A percentile compares a stretch with the other conserved stretches of the same genome.
These are phyloP conservation scores for Globisporangium cederbergense DNA, from an alignment of 352 stramenopile species.

Conservation along the genomic window DNA sequence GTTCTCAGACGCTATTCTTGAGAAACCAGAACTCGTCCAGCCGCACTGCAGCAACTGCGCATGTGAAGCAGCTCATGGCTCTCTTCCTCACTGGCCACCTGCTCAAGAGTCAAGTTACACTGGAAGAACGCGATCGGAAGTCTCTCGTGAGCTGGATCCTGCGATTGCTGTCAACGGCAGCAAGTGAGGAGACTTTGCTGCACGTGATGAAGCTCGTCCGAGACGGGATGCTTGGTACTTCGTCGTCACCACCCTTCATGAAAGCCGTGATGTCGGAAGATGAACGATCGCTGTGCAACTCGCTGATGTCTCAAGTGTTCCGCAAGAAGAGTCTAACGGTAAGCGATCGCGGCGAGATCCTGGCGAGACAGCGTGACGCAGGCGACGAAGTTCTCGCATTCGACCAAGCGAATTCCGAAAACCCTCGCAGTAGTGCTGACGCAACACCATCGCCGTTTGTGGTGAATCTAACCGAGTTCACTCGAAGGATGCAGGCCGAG, in stretches of 20 bases:
- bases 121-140: conserved; percentile 56
- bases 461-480: conserved; percentile 37
- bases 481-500: conserved; percentile 39
- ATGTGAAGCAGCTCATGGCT: conserved; percentile 78
- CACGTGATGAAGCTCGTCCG: conserved; percentile 62
- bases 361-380: conserved; percentile 11
- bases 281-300: conserved; percentile 11
- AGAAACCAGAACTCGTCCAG: conserved; percentile 15
- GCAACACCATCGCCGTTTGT: conserved; percentile 14
- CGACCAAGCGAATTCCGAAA: conserved; percentile 1
- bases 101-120: conserved; percentile 45
- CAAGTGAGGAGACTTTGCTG: conserved; percentile 59
- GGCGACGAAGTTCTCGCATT: conserved; percentile 25
- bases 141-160: conserved; percentile 65
- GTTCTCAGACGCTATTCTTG: conserved; percentile 24
- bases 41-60: conserved; percentile 22
- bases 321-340: conserved; percentile 38
- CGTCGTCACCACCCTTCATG: conserved; percentile 6
- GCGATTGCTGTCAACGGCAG: conserved; percentile 55
- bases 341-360: conserved; percentile 17
- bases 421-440: background rate
- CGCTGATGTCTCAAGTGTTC: conserved; percentile 43
- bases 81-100: conserved; percentile 72
- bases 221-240: conserved; percentile 29
- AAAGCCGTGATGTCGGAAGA: conserved; percentile 10